A percentile compares a stretch with the other conserved stretches of the same genome.
Conservation (phyloP, 2,329 filamentous ascomycete species). For the Penicillium sp. region DNA sequence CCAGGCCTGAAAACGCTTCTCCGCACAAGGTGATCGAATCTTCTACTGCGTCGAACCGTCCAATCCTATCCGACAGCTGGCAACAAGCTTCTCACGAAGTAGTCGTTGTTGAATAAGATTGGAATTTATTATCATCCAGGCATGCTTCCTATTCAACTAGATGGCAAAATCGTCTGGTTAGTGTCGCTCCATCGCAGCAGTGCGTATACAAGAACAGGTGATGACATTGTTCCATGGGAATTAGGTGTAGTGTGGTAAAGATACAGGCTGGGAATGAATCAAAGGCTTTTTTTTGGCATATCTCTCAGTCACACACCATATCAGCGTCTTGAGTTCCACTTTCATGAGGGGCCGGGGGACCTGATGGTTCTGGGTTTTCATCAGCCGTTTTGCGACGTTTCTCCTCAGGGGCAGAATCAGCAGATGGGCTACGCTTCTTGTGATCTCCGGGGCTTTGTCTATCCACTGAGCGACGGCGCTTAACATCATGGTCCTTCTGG, state of each 20-base stretch:
- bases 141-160: conserved; percentile 14
- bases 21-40: too few species aligned
- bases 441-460: conserved; percentile 47
- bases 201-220: background rate
- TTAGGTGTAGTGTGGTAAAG: conserved; percentile 1
- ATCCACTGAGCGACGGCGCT: conserved; percentile 48
- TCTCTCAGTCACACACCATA: conserved; percentile 36
- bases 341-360: conserved; percentile 13
- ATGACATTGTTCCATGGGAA: conserved; percentile 10
- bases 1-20: too few species aligned
- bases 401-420: conserved; percentile 43
- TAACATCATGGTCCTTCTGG: conserved; percentile 33
- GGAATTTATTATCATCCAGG: conserved; percentile 27
- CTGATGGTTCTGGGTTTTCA: conserved; percentile 32
- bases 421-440: conserved; percentile 44
- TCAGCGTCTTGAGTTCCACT: conserved; percentile 27
- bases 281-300: conserved; percentile 1
- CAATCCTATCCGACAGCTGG: conserved; percentile 29
- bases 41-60: too few species aligned
- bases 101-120: conserved; percentile 41
- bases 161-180: background rate
- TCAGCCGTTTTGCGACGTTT: conserved; percentile 46
- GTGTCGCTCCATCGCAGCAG: background rate
- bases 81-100: conserved; percentile 40
- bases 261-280: conserved; percentile 7